phyloP scores from a whole-genome alignment of 2,329 filamentous ascomycete species.

The Trichoderma brevicompactum region DNA sequence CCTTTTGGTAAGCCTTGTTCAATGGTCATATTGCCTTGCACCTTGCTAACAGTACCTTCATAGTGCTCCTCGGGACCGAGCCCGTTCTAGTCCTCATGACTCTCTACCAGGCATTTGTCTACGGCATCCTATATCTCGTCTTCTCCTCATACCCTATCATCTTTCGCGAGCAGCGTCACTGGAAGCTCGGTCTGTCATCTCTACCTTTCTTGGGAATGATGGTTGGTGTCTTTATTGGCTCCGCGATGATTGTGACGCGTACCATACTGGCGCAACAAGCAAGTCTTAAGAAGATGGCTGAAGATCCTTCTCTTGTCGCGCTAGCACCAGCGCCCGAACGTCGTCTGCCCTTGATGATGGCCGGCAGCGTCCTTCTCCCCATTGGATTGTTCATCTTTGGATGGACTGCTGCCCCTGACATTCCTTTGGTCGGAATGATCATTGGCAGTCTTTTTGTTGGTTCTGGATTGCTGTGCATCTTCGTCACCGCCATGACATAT shows the following conservation, averaged over 20 bases:
- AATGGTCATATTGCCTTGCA: too few species aligned
- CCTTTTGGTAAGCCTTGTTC: conserved; percentile 18
- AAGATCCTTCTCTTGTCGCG: background rate
- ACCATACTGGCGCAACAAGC: conserved; percentile 11
- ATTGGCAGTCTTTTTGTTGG: conserved; percentile 19
- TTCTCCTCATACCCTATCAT: conserved; percentile 58
- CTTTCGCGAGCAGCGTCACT: conserved; percentile 53
- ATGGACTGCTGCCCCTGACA: conserved; percentile 21
- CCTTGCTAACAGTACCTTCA: background rate
- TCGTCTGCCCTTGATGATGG: conserved; percentile 25
- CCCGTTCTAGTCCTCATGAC: conserved; percentile 26
- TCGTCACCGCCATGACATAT: conserved; percentile 49
- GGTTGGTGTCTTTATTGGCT: conserved; percentile 23
- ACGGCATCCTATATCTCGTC: conserved; percentile 58
- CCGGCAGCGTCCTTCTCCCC: conserved; percentile 18
- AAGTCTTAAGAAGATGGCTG: background rate
- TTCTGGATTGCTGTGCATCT: conserved; percentile 2
- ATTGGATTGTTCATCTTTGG: conserved; percentile 23
- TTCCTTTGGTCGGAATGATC: conserved; percentile 42
- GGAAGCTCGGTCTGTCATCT: conserved; percentile 34
- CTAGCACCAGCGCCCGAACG: background rate
- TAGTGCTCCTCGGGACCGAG: conserved; percentile 19
- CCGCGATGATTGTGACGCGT: conserved; percentile 14
- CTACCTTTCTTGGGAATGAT: conserved; percentile 26
- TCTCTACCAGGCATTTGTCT: conserved; percentile 55